Percentiles rank a stretch among this genome's conserved stretches.
Conservation (phyloP, 1,139 yeast genomes). For the Taiozyma sp. region DNA sequence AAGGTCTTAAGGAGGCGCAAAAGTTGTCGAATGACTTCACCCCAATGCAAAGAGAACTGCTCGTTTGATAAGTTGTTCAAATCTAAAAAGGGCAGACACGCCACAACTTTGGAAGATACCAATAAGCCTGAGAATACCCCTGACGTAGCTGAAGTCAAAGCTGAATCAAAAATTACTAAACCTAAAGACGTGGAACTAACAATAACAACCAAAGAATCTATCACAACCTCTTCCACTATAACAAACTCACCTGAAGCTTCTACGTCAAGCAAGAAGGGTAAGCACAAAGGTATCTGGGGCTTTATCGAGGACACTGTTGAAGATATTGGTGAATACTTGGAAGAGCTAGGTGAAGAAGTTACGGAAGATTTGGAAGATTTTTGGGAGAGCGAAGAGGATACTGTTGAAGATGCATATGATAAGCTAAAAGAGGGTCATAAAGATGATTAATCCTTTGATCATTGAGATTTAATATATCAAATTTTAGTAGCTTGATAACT, state of each 20-base stretch:
- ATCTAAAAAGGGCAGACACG: slow-evolving; percentile 3
- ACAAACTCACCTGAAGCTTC: not conserved
- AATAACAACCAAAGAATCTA: slow-evolving; percentile 5
- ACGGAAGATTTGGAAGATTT: slow-evolving; percentile 27
- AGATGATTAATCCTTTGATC: not conserved
- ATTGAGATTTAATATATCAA: not conserved
- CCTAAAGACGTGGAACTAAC: slow-evolving; percentile 8
- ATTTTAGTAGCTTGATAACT: not conserved
- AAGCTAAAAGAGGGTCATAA: not conserved
- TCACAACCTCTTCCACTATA: not conserved
- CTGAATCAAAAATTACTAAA: slow-evolving; percentile 5
- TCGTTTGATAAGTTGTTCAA: slow-evolving; percentile 30
- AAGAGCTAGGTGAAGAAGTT: slow-evolving; percentile 29
- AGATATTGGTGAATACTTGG: slow-evolving; percentile 25
- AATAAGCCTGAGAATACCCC: not conserved
- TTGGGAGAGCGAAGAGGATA: not conserved
- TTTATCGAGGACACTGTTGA: slow-evolving; percentile 13
- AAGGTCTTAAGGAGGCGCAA: slow-evolving; percentile 22
- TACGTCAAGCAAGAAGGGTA: slow-evolving; percentile 5
- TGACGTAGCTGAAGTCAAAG: slow-evolving; percentile 1
- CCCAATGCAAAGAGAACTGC: slow-evolving; percentile 26
- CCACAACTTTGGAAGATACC: slow-evolving; percentile 11
- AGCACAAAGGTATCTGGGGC: slow-evolving; percentile 19
- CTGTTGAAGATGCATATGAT: not conserved
- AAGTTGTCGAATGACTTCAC: slow-evolving; percentile 23